phyloP scores from a whole-genome alignment of 2,329 filamentous ascomycete species.

The Aspergillus arachidicola region DNA sequence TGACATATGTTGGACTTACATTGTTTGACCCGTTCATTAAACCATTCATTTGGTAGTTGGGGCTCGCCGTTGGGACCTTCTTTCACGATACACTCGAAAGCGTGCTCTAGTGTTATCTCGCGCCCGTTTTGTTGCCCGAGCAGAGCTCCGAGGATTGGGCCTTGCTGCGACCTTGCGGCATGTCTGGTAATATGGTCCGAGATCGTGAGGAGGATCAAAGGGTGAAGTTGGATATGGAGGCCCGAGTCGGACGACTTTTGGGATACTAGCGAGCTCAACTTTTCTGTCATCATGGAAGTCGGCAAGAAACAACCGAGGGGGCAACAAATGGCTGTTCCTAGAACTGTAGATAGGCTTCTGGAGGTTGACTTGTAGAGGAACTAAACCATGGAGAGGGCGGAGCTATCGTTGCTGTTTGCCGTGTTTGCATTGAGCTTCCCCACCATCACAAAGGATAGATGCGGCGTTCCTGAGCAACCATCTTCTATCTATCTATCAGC shows the following conservation, averaged over 20 bases:
- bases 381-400: constrained; percentile 8
- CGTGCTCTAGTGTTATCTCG: constrained; percentile 88
- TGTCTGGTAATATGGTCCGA: constrained; percentile 96
- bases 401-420: constrained; percentile 29
- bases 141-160: constrained; percentile 83
- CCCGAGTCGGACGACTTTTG: constrained; percentile 71
- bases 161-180: constrained; percentile 72
- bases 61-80: constrained; percentile 57
- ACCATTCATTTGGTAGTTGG: constrained; percentile 70
- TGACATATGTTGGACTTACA: constrained; percentile 59
- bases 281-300: constrained; percentile 51
- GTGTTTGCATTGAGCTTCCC: constrained; percentile 35
- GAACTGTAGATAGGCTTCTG: background rate
- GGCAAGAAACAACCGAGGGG: background rate
- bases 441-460: constrained; percentile 17
- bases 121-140: constrained; percentile 89
- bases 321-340: background rate
- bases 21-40: constrained; percentile 76
- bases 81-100: constrained; percentile 75
- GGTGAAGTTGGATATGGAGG: constrained; percentile 82
- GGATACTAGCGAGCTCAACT: constrained; percentile 63
- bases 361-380: constrained; percentile 8
- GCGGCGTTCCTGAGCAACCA: background rate
- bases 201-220: constrained; percentile 91
- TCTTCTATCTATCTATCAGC: background rate